Evolutionary conservation across 2,329 filamentous ascomycete species (phyloP).

Genomic region (Paecilomyces variotii): DNA sequence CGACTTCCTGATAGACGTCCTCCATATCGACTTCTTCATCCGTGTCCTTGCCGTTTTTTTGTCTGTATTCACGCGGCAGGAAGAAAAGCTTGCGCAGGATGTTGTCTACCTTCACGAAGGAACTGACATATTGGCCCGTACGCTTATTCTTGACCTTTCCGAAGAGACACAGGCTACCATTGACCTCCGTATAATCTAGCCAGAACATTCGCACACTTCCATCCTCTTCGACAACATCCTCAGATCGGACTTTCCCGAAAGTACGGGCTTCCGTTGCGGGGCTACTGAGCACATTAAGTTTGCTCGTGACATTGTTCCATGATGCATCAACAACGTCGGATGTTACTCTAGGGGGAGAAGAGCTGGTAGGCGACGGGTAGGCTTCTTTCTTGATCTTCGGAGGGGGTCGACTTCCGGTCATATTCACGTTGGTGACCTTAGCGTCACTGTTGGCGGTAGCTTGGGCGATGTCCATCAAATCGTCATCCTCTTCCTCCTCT

Average conservation of each 20-base stretch:
- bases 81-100: conserved; percentile 90
- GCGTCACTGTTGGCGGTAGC: conserved; percentile 56
- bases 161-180: conserved; percentile 85
- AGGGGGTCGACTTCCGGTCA: conserved; percentile 68
- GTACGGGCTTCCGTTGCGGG: conserved; percentile 53
- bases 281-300: conserved; percentile 75
- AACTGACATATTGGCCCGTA: conserved; percentile 71
- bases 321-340: conserved; percentile 64
- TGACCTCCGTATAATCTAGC: conserved; percentile 91
- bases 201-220: conserved; percentile 92
- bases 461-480: conserved; percentile 79
- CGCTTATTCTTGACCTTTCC: conserved; percentile 92
- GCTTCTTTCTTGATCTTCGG: conserved; percentile 65
- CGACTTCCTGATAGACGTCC: conserved; percentile 85
- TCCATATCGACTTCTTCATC: conserved; percentile 74
- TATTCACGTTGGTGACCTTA: conserved; percentile 67
- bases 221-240: conserved; percentile 86
- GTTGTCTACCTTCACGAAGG: conserved; percentile 94
- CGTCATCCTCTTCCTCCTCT: conserved; percentile 64
- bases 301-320: conserved; percentile 82
- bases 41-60: conserved; percentile 57
- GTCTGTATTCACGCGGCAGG: conserved; percentile 63
- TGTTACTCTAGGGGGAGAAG: conserved; percentile 61
- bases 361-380: conserved; percentile 64
- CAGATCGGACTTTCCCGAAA: conserved; percentile 73